These are phyloP conservation scores for Monilinia fructicola DNA, from an alignment of 2,329 filamentous ascomycete genomes.

Conservation along the genomic window DNA sequence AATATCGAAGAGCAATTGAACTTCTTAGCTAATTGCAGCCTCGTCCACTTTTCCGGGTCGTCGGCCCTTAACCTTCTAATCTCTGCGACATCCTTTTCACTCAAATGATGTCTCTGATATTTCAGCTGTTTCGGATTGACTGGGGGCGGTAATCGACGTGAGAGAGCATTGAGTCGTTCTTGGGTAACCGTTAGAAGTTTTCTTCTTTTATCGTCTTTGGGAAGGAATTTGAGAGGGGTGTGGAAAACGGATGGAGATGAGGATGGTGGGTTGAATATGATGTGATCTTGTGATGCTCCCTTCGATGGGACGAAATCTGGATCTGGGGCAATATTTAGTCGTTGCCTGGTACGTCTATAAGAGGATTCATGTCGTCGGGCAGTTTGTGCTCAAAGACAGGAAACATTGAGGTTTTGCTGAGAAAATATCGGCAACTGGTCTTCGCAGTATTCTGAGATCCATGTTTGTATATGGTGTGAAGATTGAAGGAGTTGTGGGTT, in stretches of 20 bases:
- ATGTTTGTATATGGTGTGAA: constrained; percentile 29
- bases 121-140: constrained; percentile 28
- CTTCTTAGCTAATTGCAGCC: constrained; percentile 52
- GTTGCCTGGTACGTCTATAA: constrained; percentile 40
- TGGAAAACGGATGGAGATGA: constrained; percentile 58
- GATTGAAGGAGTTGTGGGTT: constrained; percentile 7
- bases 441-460: constrained; percentile 38
- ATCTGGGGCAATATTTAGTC: constrained; percentile 57
- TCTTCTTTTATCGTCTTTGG: constrained; percentile 45
- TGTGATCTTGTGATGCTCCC: constrained; percentile 45
- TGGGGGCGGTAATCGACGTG: constrained; percentile 34
- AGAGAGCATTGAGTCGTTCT: constrained; percentile 25
- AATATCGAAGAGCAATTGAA: constrained; percentile 58
- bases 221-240: constrained; percentile 67
- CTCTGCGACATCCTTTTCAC: constrained; percentile 56
- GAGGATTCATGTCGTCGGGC: constrained; percentile 40
- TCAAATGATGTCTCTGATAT: constrained; percentile 50
- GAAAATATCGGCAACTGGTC: constrained; percentile 36
- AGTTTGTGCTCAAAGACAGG: constrained; percentile 33
- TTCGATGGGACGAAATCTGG: constrained; percentile 52
- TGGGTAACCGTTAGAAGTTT: constrained; percentile 35
- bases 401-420: constrained; percentile 36
- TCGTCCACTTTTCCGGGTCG: constrained; percentile 57
- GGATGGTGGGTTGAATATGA: constrained; percentile 59
- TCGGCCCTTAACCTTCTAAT: constrained; percentile 55